A percentile compares a stretch with the other conserved stretches of the same genome.
Conservation (phyloP, 345 rosid species). For the thale cress (Arabidopsis thaliana) region DNA sequence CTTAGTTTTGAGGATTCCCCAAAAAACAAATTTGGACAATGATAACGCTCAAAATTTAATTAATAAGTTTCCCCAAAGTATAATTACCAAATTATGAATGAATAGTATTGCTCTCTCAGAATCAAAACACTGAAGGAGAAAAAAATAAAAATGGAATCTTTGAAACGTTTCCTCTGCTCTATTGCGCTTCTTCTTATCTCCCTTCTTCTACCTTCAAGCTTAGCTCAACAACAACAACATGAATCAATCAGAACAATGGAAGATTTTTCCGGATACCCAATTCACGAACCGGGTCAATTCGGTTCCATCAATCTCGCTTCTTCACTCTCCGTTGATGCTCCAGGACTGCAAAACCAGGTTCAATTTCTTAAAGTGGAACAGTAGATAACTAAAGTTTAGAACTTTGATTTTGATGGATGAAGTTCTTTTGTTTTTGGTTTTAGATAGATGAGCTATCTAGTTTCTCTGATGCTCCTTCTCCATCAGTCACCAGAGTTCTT, state of each 20-base stretch:
- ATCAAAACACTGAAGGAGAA: not conserved
- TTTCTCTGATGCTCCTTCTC: constrained; percentile 86
- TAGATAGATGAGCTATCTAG: constrained; percentile 85
- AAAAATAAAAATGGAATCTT: constrained; percentile 38
- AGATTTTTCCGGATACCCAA: constrained; percentile 85
- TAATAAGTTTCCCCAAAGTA: not conserved
- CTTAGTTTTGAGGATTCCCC: constrained; percentile 2
- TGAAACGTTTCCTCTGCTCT: constrained; percentile 16
- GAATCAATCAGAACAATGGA: constrained; percentile 72
- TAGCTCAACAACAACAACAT: constrained; percentile 45
- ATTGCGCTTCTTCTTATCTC: constrained; percentile 33
- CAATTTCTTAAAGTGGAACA: not conserved
- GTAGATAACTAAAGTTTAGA: not conserved
- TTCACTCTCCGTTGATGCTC: constrained; percentile 64
- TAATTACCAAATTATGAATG: constrained; percentile 14
- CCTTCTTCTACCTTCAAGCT: constrained; percentile 43
- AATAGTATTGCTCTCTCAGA: constrained; percentile 16
- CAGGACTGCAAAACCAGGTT: constrained; percentile 72
- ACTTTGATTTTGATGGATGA: not conserved
- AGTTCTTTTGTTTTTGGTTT: constrained; percentile 21
- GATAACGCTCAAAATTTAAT: not conserved
- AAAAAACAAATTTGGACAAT: constrained; percentile 19
- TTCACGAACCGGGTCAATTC: constrained; percentile 59
- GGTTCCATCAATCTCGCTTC: constrained; percentile 45
- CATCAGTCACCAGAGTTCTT: constrained; percentile 86